Evolutionary conservation across 2,329 filamentous ascomycete species (phyloP), one percentile per base, ranked within the genome.

Genomic region (Aspergillus brasiliensis): DNA sequence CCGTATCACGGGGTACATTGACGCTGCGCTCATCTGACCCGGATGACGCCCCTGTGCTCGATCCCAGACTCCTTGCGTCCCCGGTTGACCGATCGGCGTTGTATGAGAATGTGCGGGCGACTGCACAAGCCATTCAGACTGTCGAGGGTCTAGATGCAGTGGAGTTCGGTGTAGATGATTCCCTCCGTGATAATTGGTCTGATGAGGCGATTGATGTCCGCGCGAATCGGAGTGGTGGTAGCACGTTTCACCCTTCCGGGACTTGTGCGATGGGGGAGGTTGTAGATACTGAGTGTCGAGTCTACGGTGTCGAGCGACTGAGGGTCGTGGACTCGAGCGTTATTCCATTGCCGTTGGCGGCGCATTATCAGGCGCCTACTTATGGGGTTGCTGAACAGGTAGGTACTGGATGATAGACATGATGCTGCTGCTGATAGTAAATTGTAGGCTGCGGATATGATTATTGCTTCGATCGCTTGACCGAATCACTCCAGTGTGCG

Each of bases 81-180:
- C 51, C 51, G 11, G 8, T 54, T 15, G 51, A 54, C 51, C 37
- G 51, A 38, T 54, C 37, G n/a, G 38, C 51, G 17, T n/a, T 54
- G 23, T 54, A 31, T n/a, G 38, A 54, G 25, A 28, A 37, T 11
- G 51, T 46, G 15, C 37, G 38, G 4, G 21, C n/a, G 19, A 23
- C 37, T 23, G 51, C 51, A 8, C 51, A n/a, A 11, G 51, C 51
- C 5, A 44, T 54, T 3, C 51, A 54, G 23, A 38, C 21, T 7
- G 38, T 54, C 5, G 51, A 54, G 15, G 37, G 51, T 8, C 51
- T 54, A 0, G 10, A 46, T n/a, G 23, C 38, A 3, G 38, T 34
- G 4, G 51, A 54, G 7, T 54, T 40, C 7, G 51, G 51, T 0
- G 31, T 52, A n/a, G 38, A 46, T 1, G 37, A 54, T 21, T 21